These are phyloP conservation scores for Sugiyamaella grinbergsii DNA, from an alignment of 1,139 yeast genomes.

Conservation along the genomic window DNA sequence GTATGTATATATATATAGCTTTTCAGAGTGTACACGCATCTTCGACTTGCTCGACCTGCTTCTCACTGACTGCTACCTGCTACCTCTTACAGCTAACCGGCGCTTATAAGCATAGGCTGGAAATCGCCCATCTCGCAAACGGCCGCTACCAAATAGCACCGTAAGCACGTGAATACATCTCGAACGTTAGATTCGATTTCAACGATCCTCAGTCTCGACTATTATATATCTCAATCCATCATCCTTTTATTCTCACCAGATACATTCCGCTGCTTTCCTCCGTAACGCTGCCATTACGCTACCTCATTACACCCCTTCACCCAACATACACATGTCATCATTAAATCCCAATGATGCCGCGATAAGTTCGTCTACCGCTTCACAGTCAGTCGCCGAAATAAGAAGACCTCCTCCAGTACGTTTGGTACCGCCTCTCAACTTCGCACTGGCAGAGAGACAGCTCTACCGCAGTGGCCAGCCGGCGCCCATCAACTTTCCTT, in stretches of 20 bases:
- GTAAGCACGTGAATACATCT: too few species aligned
- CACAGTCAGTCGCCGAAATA: slow-evolving; percentile 15
- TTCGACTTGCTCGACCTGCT: not conserved
- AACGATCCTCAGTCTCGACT: too few species aligned
- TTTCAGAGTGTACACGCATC: slow-evolving; percentile 1
- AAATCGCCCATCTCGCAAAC: too few species aligned
- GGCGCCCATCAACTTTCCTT: slow-evolving; percentile 89
- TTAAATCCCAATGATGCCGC: not conserved
- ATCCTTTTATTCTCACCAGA: too few species aligned
- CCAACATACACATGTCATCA: not conserved
- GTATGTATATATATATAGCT: too few species aligned
- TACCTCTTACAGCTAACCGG: too few species aligned
- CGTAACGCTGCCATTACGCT: not conserved
- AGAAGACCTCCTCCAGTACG: slow-evolving; percentile 44
- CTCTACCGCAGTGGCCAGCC: slow-evolving; percentile 94
- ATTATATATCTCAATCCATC: too few species aligned
- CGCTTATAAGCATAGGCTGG: not conserved
- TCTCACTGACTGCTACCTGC: too few species aligned
- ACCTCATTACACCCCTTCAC: not conserved
- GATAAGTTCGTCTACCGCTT: not conserved
- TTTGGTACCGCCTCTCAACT: slow-evolving; percentile 90
- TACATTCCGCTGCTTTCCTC: too few species aligned
- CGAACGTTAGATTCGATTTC: too few species aligned
- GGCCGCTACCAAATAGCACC: too few species aligned
- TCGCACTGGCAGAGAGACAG: slow-evolving; percentile 88